These are phyloP conservation scores for Teratosphaeria pseudoeucalypti DNA, from an alignment of 2,329 filamentous ascomycete species.

Conservation along the genomic window DNA sequence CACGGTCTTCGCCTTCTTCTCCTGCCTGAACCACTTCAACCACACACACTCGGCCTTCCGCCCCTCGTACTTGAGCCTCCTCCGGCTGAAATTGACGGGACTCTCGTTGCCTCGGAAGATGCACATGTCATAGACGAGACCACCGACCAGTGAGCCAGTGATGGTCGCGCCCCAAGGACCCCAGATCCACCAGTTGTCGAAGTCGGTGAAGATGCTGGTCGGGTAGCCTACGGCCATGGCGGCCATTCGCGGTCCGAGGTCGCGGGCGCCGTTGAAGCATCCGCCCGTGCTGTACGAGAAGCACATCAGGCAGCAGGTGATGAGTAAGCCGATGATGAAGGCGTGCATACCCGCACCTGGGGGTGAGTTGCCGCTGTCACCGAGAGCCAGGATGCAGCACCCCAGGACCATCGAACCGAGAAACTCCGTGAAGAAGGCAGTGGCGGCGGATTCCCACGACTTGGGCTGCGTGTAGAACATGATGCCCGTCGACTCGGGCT, in stretches of 20 bases:
- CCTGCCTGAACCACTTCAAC: neutral
- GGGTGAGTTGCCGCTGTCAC: slow-evolving; percentile 14
- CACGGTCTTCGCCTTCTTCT: neutral
- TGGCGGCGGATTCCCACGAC: neutral
- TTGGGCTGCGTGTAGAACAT: slow-evolving; percentile 2
- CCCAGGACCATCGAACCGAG: neutral
- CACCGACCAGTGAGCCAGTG: slow-evolving; percentile 34
- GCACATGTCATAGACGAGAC: slow-evolving; percentile 39
- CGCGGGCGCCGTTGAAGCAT: slow-evolving; percentile 40
- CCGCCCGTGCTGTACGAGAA: slow-evolving; percentile 32
- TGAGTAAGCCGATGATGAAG: slow-evolving; percentile 38
- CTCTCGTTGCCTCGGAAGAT: slow-evolving; percentile 42
- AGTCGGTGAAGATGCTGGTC: slow-evolving; percentile 18
- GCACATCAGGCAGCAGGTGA: slow-evolving; percentile 29
- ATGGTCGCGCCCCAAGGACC: slow-evolving; percentile 34
- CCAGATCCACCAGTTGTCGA: slow-evolving; percentile 36
- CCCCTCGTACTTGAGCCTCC: neutral
- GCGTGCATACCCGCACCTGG: slow-evolving; percentile 43
- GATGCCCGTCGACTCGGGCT: neutral
- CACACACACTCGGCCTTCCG: neutral
- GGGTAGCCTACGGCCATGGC: slow-evolving; percentile 37
- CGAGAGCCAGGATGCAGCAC: slow-evolving; percentile 15
- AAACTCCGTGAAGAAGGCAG: slow-evolving; percentile 4
- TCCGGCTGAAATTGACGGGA: slow-evolving; percentile 36
- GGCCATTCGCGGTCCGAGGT: slow-evolving; percentile 42